Conservation (phyloP, 371 early-diverging fungal species). For the Mucor circinelloides region DNA sequence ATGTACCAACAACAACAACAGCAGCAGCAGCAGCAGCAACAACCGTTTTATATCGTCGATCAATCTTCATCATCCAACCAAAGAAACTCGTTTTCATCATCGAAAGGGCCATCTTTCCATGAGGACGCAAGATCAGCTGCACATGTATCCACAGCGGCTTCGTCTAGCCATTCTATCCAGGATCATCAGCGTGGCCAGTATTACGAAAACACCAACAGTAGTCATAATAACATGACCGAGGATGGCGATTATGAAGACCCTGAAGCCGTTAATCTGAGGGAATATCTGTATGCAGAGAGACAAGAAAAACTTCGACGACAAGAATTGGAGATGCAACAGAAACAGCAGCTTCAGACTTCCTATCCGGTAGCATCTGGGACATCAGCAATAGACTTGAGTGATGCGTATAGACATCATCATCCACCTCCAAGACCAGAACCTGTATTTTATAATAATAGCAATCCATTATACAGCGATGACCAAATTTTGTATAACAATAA, state of each 20-base stretch:
- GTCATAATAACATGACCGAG: background rate
- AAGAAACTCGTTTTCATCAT: background rate
- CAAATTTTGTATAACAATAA: constrained; percentile 1
- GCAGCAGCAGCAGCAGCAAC: background rate
- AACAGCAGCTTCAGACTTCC: background rate
- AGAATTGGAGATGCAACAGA: constrained; percentile 9
- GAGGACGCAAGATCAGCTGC: constrained; percentile 2
- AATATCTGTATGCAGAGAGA: constrained; percentile 28
- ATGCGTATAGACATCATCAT: constrained; percentile 8
- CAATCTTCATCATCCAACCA: background rate
- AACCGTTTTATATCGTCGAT: constrained; percentile 23
- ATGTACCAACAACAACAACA: background rate
- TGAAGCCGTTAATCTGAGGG: constrained; percentile 20
- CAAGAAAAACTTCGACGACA: constrained; percentile 16
- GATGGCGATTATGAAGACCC: constrained; percentile 23
- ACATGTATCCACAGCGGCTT: background rate
- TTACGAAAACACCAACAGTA: background rate
- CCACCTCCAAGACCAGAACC: constrained; percentile 9
- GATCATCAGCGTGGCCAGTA: constrained; percentile 4
- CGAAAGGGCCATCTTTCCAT: constrained; percentile 5
- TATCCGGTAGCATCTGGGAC: background rate
- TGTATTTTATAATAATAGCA: constrained; percentile 1
- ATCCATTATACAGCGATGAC: background rate
- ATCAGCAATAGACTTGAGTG: background rate
- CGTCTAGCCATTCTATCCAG: constrained; percentile 5